These are phyloP conservation scores for Eragrostis curvula DNA, from an alignment of 176 grass and related monocot species.

Conservation along the genomic window DNA sequence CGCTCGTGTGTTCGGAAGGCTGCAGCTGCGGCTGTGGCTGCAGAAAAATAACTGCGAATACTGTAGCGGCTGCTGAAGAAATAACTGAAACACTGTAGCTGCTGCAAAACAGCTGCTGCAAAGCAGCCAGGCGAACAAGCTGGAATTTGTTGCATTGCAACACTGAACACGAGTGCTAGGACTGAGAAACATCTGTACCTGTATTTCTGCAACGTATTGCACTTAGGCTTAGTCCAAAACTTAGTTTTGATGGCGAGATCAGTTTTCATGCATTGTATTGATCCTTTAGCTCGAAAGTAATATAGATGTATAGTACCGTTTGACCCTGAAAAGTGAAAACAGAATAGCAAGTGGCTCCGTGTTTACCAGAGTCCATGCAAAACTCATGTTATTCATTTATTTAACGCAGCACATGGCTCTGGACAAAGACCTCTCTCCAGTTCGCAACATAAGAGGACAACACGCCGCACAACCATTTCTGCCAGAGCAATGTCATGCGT, in stretches of 20 bases:
- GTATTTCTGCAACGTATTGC: not conserved
- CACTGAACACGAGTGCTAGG: not conserved
- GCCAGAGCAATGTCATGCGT: conserved; percentile 7
- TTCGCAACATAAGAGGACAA: conserved; percentile 8
- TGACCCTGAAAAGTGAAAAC: not conserved
- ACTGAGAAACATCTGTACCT: not conserved
- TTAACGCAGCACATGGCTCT: conserved; percentile 27
- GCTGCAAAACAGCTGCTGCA: too few species aligned
- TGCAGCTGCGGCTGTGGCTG: too few species aligned
- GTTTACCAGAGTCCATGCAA: not conserved
- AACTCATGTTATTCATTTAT: conserved; percentile 6
- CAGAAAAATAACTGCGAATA: too few species aligned
- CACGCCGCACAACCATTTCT: not conserved
- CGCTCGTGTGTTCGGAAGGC: too few species aligned
- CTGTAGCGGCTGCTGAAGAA: too few species aligned
- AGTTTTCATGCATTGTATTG: not conserved
- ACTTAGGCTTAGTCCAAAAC: not conserved
- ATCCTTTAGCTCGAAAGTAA: not conserved
- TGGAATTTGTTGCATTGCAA: not conserved
- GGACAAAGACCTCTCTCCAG: not conserved
- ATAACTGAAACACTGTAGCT: too few species aligned
- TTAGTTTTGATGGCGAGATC: not conserved
- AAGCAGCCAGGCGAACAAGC: too few species aligned
- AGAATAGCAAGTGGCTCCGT: not conserved
- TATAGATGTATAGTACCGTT: not conserved